A percentile compares a stretch with the other conserved stretches of the same genome.
Evolutionary conservation across 352 stramenopile genomes (phyloP).

Genomic region (Phytophthora meadii): DNA sequence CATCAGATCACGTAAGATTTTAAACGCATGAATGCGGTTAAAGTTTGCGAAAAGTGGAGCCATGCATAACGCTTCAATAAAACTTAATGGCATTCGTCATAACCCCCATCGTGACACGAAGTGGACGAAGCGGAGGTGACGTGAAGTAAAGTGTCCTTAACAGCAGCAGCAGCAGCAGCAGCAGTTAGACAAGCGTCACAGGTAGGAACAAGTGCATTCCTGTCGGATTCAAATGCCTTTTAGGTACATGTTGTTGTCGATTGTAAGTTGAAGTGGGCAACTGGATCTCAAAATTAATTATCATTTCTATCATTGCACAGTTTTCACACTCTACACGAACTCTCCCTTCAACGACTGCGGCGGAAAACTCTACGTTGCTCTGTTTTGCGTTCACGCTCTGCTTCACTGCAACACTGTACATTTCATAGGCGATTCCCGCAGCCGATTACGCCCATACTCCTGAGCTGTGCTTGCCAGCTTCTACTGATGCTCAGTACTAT

Average conservation of each 20-base stretch:
- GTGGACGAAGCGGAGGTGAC: neutral
- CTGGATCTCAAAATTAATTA: constrained; percentile 1
- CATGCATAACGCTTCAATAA: constrained; percentile 1
- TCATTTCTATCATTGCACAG: neutral
- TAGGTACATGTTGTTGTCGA: constrained; percentile 19
- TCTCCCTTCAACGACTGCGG: too few species aligned
- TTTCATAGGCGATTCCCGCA: neutral
- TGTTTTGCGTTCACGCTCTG: too few species aligned
- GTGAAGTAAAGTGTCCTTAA: constrained; percentile 5
- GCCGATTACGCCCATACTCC: neutral
- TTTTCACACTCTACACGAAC: too few species aligned
- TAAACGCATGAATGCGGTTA: too few species aligned
- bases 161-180: neutral
- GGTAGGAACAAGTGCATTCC: neutral
- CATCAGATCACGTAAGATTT: too few species aligned
- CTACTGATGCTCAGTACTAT: neutral
- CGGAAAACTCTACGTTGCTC: too few species aligned
- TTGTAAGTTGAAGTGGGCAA: constrained; percentile 14
- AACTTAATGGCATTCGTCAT: neutral
- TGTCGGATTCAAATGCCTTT: constrained; percentile 1
- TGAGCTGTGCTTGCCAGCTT: neutral
- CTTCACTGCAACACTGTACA: too few species aligned
- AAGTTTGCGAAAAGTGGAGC: too few species aligned
- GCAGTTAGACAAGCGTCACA: constrained; percentile 11
- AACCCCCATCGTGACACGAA: constrained; percentile 9